Conservation (phyloP, 352 stramenopile genomes). For the Hyaloperonospora brassicae region DNA sequence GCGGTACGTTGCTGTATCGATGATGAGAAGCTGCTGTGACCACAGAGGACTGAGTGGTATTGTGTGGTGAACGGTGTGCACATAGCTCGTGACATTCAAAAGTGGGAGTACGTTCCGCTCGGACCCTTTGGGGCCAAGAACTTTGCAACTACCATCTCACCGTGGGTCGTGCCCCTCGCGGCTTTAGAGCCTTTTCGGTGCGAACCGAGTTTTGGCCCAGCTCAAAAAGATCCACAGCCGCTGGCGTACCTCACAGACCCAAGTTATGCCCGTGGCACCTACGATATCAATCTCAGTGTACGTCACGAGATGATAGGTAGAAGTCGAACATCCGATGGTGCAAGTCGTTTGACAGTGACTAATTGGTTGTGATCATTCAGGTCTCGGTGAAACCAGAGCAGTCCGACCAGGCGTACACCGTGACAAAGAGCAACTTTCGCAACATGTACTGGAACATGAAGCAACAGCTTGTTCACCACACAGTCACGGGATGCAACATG, state of each 20-base stretch:
- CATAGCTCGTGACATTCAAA: slow-evolving; percentile 85
- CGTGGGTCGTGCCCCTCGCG: slow-evolving; percentile 93
- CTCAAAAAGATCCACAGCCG: slow-evolving; percentile 83
- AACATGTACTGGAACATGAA: slow-evolving; percentile 98
- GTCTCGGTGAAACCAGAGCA: slow-evolving; percentile 60
- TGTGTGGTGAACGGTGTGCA: neutral
- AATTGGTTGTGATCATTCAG: slow-evolving; percentile 7
- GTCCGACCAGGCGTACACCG: slow-evolving; percentile 39
- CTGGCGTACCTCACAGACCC: slow-evolving; percentile 91
- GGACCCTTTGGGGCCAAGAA: slow-evolving; percentile 96
- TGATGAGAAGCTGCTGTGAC: neutral
- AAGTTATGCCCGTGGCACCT: slow-evolving; percentile 78
- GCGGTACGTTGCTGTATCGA: slow-evolving; percentile 40
- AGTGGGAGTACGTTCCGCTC: slow-evolving; percentile 97
- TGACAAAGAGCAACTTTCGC: slow-evolving; percentile 92
- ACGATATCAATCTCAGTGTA: slow-evolving; percentile 86
- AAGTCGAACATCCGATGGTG: slow-evolving; percentile 17
- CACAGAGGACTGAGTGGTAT: neutral
- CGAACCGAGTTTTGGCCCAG: slow-evolving; percentile 83
- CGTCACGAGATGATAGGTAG: slow-evolving; percentile 6
- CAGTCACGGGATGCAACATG: slow-evolving; percentile 95
- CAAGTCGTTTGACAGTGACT: slow-evolving; percentile 16
- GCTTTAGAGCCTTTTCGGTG: slow-evolving; percentile 91
- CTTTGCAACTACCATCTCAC: slow-evolving; percentile 94
- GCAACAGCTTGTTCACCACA: slow-evolving; percentile 96